Evolutionary conservation across 768 basidiomycete species (phyloP).

Genomic region (Trametes cingulata): DNA sequence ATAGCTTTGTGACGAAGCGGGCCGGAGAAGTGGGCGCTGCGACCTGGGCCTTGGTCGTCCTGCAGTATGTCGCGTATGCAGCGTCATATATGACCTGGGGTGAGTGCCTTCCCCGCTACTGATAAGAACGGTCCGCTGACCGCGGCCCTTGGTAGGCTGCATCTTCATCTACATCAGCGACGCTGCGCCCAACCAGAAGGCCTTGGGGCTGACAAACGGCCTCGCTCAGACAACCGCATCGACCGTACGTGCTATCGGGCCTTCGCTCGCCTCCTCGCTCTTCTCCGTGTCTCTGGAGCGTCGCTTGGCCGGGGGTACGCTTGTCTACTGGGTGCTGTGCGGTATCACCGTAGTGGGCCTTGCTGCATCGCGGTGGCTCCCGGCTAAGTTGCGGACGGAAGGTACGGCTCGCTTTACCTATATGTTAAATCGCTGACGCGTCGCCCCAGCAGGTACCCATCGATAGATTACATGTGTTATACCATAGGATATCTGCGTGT

Average conservation of each 20-base stretch:
- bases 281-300: conserved; percentile 49
- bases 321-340: conserved; percentile 34
- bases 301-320: conserved; percentile 44
- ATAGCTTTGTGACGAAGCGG: conserved; percentile 29
- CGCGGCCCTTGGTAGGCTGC: conserved; percentile 14
- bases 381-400: conserved; percentile 5
- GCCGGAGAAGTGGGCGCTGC: conserved; percentile 26
- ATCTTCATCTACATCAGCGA: conserved; percentile 34
- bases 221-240: conserved; percentile 53
- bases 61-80: conserved; percentile 27
- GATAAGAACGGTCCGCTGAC: not conserved
- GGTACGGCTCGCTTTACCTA: not conserved
- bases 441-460: not conserved
- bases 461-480: too few species aligned
- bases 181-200: conserved; percentile 25
- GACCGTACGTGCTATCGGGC: conserved; percentile 50
- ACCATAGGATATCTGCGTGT: too few species aligned
- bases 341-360: conserved; percentile 7
- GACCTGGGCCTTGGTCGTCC: conserved; percentile 32
- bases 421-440: not conserved
- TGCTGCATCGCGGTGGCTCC: conserved; percentile 50
- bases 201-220: conserved; percentile 53
- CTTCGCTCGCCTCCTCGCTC: conserved; percentile 50
- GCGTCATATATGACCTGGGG: conserved; percentile 37
- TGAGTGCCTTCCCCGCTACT: conserved; percentile 12